These are phyloP conservation scores for Novymonas esmeraldas DNA, from an alignment of 208 protist species.

Conservation along the genomic window DNA sequence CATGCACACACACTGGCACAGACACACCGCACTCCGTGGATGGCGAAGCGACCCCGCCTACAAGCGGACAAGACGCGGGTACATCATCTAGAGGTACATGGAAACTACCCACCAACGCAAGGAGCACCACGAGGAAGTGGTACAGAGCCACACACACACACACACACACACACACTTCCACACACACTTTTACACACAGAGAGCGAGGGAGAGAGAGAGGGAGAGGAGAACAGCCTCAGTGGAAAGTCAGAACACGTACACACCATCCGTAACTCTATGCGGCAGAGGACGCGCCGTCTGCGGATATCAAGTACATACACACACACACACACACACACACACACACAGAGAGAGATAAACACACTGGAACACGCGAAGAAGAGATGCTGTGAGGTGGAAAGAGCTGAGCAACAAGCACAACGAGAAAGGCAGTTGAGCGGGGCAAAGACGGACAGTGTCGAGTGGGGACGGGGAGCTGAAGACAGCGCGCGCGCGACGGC, in stretches of 20 bases:
- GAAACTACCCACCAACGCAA: neutral
- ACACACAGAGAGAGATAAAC: constrained; percentile 2
- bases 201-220: neutral
- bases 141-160: neutral
- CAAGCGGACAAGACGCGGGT: no score
- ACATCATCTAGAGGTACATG: neutral
- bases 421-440: neutral
- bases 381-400: neutral
- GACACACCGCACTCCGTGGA: no score
- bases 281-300: no score
- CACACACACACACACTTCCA: constrained; percentile 1
- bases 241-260: no score
- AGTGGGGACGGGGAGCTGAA: neutral
- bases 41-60: neutral
- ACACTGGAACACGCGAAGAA: neutral
- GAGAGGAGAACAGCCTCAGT: no score
- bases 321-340: neutral
- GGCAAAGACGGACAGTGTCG: neutral
- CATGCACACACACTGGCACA: neutral
- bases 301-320: no score
- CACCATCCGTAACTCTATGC: no score
- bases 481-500: neutral
- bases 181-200: neutral
- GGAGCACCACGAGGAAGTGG: no score
- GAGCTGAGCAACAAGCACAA: neutral